These are phyloP conservation scores for Scheffersomyces spartinae DNA, from an alignment of 805 yeast genomes.

Conservation along the genomic window DNA sequence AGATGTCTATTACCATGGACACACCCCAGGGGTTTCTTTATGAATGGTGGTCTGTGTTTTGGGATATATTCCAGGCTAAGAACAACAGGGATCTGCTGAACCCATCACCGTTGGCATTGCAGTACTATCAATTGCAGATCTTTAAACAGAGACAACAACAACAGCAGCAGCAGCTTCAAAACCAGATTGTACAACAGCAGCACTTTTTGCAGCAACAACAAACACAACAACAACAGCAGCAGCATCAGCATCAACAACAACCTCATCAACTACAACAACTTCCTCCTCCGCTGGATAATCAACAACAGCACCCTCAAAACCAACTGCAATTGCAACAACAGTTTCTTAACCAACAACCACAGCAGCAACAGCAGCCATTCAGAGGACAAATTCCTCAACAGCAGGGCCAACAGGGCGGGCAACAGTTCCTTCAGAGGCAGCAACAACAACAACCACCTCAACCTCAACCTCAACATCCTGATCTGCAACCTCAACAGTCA, in stretches of 20 bases:
- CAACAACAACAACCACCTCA: too few relatives aligned
- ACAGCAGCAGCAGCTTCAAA: slow-evolving; percentile 7
- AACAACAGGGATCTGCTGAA: slow-evolving; percentile 58
- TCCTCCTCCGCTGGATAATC: slow-evolving; percentile 11
- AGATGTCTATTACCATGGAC: slow-evolving; percentile 49
- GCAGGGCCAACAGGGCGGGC: slow-evolving; percentile 4
- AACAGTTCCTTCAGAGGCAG: too few relatives aligned
- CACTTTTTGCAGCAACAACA: slow-evolving; percentile 2
- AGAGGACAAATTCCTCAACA: slow-evolving; percentile 2
- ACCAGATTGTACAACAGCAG: slow-evolving; percentile 4
- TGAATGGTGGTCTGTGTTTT: slow-evolving; percentile 95
- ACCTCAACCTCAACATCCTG: slow-evolving; percentile 4
- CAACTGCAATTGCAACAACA: slow-evolving; percentile 25
- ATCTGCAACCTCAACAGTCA: too few relatives aligned
- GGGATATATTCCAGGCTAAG: slow-evolving; percentile 86
- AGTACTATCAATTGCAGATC: slow-evolving; percentile 55
- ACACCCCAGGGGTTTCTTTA: slow-evolving; percentile 79
- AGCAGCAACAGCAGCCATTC: slow-evolving; percentile 3
- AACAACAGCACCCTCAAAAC: slow-evolving; percentile 36
- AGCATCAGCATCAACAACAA: slow-evolving; percentile 4
- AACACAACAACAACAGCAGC: slow-evolving; percentile 6
- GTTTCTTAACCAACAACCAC: slow-evolving; percentile 8
- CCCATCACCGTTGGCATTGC: slow-evolving; percentile 52
- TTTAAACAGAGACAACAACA: slow-evolving; percentile 41
- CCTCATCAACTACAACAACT: slow-evolving; percentile 3